Evolutionary conservation across 768 basidiomycete species (phyloP).

Genomic region (Clitopilus passeckerianus): DNA sequence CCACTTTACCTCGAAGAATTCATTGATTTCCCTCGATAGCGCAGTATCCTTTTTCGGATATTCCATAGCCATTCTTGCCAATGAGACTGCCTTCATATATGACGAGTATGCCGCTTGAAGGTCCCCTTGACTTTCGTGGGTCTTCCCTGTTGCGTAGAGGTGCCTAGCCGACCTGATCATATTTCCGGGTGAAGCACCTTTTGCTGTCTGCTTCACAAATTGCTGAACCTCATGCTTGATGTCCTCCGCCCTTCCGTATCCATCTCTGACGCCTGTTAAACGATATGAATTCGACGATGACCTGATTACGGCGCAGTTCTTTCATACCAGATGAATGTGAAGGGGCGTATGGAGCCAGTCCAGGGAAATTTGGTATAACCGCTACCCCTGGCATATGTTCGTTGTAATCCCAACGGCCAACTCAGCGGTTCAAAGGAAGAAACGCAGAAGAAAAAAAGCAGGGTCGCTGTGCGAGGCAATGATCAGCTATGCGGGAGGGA

Average conservation of each 20-base stretch:
- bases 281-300: not conserved
- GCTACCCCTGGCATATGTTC: slow-evolving; percentile 22
- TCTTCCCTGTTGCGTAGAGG: slow-evolving; percentile 49
- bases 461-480: slow-evolving; percentile 6
- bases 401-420: slow-evolving; percentile 3
- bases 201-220: slow-evolving; percentile 29
- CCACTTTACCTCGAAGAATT: slow-evolving; percentile 58
- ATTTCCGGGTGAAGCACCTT: slow-evolving; percentile 50
- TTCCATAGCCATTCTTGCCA: slow-evolving; percentile 55
- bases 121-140: slow-evolving; percentile 52
- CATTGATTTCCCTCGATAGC: slow-evolving; percentile 57
- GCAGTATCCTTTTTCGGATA: slow-evolving; percentile 50
- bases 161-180: slow-evolving; percentile 60
- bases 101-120: slow-evolving; percentile 55
- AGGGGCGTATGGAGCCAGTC: slow-evolving; percentile 19
- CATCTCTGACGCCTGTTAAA: not conserved
- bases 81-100: slow-evolving; percentile 56
- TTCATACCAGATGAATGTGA: slow-evolving; percentile 17
- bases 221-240: slow-evolving; percentile 46
- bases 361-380: slow-evolving; percentile 19
- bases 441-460: slow-evolving; percentile 2
- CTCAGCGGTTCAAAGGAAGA: slow-evolving; percentile 5
- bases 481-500: slow-evolving; percentile 7
- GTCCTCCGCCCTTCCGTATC: slow-evolving; percentile 22
- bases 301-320: not conserved